Conservation (phyloP, 495 filamentous ascomycete genomes). For the Talaromyces proteolyticus region DNA sequence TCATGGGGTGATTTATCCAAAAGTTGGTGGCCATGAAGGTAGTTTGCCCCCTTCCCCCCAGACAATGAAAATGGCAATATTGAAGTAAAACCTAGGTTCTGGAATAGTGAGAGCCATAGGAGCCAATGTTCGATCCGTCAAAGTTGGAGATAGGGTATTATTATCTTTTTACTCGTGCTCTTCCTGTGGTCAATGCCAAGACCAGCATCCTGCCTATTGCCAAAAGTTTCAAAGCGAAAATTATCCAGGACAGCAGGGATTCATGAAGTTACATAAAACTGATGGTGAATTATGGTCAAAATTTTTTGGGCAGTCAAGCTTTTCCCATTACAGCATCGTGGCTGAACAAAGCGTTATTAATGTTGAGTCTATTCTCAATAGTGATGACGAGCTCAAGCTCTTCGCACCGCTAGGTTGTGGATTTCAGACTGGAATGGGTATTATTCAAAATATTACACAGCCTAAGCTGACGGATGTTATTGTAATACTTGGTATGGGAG, state of each 20-base stretch:
- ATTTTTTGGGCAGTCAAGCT: conserved; percentile 37
- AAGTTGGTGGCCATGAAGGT: conserved; percentile 22
- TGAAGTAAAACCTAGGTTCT: conserved; percentile 21
- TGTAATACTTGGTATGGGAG: conserved; percentile 27
- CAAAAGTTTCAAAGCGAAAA: conserved; percentile 24
- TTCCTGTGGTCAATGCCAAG: conserved; percentile 19
- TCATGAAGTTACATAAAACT: background rate
- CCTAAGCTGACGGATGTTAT: conserved; percentile 13
- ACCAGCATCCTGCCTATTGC: conserved; percentile 20
- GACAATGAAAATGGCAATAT: background rate
- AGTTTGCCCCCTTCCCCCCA: background rate
- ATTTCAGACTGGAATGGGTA: conserved; percentile 36
- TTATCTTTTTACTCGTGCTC: conserved; percentile 35
- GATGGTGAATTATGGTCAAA: conserved; percentile 12
- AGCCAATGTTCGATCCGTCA: conserved; percentile 25
- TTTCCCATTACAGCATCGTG: conserved; percentile 25
- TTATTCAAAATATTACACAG: conserved; percentile 21
- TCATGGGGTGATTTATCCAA: conserved; percentile 14
- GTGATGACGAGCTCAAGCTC: conserved; percentile 20
- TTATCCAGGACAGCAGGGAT: conserved; percentile 18
- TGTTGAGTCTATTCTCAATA: conserved; percentile 11
- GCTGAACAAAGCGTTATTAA: conserved; percentile 17
- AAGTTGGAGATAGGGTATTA: conserved; percentile 39
- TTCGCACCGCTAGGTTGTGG: conserved; percentile 38
- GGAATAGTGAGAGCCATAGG: conserved; percentile 35